phyloP scores from a whole-genome alignment of 306 rosid genomes.

The Vachellia collinsii region DNA sequence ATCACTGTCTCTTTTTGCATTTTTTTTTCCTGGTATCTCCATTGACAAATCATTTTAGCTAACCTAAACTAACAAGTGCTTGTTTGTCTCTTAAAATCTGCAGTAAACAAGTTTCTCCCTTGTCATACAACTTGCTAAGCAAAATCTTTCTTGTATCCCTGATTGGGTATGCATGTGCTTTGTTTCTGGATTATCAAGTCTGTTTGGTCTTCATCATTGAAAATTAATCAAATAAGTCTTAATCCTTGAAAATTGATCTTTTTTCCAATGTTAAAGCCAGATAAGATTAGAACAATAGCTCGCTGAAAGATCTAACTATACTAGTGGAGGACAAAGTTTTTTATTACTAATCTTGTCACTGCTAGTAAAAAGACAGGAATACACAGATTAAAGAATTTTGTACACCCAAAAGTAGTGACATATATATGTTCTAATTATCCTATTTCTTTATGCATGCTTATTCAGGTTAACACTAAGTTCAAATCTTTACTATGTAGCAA shows the following conservation, averaged over 20 bases:
- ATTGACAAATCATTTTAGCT: background rate
- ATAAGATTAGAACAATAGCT: background rate
- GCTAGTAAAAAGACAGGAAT: background rate
- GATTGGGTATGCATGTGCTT: slow-evolving; percentile 64
- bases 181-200: background rate
- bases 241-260: too few relatives aligned
- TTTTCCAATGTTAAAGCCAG: background rate
- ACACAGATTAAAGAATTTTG: background rate
- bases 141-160: slow-evolving; percentile 76
- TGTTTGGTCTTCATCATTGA: background rate
- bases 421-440: slow-evolving; percentile 5
- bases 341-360: background rate
- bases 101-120: slow-evolving; percentile 66
- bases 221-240: background rate
- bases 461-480: slow-evolving; percentile 76
- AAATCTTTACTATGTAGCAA: slow-evolving; percentile 75
- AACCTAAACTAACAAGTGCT: background rate
- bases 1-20: background rate
- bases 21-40: background rate
- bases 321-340: too few relatives aligned
- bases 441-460: background rate
- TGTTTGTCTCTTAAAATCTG: slow-evolving; percentile 28
- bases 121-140: slow-evolving; percentile 65
- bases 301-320: too few relatives aligned
- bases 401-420: slow-evolving; percentile 13